Base-by-base conservation (phyloP, 2,329 filamentous ascomycete genomes). In the Pyricularia sp. region DNA sequence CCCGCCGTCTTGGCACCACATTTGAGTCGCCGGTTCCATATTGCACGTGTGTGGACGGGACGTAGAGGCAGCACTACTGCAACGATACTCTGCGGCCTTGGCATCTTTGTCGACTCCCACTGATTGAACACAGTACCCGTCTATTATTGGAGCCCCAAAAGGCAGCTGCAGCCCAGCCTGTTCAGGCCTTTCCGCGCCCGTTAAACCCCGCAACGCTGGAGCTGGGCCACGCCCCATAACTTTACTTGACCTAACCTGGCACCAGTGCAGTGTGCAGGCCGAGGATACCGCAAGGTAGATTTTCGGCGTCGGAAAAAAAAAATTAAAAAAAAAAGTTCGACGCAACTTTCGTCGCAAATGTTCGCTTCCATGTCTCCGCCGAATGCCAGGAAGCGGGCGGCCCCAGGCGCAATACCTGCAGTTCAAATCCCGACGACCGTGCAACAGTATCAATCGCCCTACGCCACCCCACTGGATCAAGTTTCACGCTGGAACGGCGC, bases 331-430 rank as follows among this genome's bases (percentile, higher is more conserved):
- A 59, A 8, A 16, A 59, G 5, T 24, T 57, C 53, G 16, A 59
- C 40, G 19, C 55, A 59, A 28, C 55, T 59, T 26, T 28, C 55
- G 55, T 59, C 62, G 53, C 62, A 55, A 33, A 64, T 64, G 62
- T 64, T 57, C 67, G 68, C 66, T 65, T 65, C 69, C 65, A 82
- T 83, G 81, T 79, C 82, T 65, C 72, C 76, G 35, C 75, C 78
- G 60, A 84, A 83, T 68, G 74, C 82, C 24, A 78, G 89, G 75
- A 94, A 94, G 79, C 83, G 90, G 74, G 81, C 88, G 69, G 89
- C 90, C 61, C 88, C 90, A 65, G 89, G 88, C 73, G 79, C 55
- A 28, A 59, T 59, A 26, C 55, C 55, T 28, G 55, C 87, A 67
- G 82, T 85, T 49, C 88, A 90, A n/a, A 77, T 84, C 68, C 77